Evolutionary conservation across 208 protist genomes (phyloP).

Genomic region (Novymonas esmeraldas): DNA sequence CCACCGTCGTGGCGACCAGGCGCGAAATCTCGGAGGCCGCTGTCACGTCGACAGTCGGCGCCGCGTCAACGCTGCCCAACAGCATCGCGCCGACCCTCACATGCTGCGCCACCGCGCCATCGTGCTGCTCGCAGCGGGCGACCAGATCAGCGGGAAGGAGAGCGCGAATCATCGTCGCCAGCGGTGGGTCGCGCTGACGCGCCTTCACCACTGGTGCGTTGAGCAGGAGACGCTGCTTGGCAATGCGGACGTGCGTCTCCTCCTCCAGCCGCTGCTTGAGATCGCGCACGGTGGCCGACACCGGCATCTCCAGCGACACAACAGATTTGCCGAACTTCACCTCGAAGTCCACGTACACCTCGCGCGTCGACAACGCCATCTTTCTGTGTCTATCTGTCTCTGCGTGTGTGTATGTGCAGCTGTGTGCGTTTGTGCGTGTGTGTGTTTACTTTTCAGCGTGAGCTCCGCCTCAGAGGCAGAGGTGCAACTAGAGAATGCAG

Average conservation of each 20-base stretch:
- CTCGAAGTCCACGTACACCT: conserved; percentile 35
- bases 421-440: conserved; percentile 1
- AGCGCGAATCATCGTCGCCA: conserved; percentile 32
- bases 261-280: conserved; percentile 52
- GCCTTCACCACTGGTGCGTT: conserved; percentile 60
- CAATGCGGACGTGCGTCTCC: conserved; percentile 41
- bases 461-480: background rate
- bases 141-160: conserved; percentile 38
- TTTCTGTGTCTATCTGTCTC: too few relatives aligned
- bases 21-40: conserved; percentile 66
- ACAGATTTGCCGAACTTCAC: conserved; percentile 36
- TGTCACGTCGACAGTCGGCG: conserved; percentile 52
- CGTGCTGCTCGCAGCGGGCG: conserved; percentile 26
- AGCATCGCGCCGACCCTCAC: conserved; percentile 68
- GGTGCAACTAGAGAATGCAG: too few relatives aligned
- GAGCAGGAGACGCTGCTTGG: conserved; percentile 75
- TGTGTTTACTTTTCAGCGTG: background rate
- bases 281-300: conserved; percentile 43
- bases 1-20: conserved; percentile 67
- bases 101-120: conserved; percentile 27
- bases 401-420: too few relatives aligned
- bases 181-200: conserved; percentile 37
- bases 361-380: conserved; percentile 14
- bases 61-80: conserved; percentile 48
- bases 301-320: conserved; percentile 34